These are phyloP conservation scores for Coniochaeta sp. DNA, from an alignment of 2,329 filamentous ascomycete species.

Conservation along the genomic window DNA sequence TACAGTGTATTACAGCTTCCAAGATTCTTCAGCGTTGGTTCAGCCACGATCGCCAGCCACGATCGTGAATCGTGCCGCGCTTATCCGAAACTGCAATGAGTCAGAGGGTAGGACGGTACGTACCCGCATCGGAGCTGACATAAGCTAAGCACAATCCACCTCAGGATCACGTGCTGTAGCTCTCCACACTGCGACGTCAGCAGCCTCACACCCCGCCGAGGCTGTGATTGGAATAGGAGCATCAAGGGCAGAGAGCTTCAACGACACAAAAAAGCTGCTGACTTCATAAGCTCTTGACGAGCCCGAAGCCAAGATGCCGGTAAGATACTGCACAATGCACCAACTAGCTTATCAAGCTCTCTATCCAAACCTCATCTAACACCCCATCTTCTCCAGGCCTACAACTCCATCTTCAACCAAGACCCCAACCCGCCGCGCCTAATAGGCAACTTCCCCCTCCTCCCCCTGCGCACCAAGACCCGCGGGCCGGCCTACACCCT, in stretches of 20 bases:
- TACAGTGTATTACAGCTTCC: no score
- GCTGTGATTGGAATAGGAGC: neutral
- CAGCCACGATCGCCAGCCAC: neutral
- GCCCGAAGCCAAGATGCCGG: neutral
- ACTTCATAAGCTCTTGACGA: neutral
- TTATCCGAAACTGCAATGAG: neutral
- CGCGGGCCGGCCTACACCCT: constrained; percentile 92
- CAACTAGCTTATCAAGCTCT: no score
- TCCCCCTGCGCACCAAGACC: constrained; percentile 89
- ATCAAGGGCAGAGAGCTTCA: neutral
- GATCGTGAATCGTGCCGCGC: neutral
- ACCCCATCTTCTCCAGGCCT: constrained; percentile 56
- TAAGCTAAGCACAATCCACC: neutral
- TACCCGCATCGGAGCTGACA: neutral
- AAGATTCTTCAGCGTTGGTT: neutral
- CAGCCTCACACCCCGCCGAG: constrained; percentile 3
- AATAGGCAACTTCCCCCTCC: constrained; percentile 88
- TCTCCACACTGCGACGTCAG: neutral
- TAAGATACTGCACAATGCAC: neutral
- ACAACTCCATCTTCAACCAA: constrained; percentile 93
- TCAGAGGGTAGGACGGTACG: neutral
- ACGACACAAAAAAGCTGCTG: neutral
- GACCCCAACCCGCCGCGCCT: constrained; percentile 53
- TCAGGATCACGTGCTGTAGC: neutral
- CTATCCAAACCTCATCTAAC: no score